Percentiles rank a stretch among this genome's conserved stretches.
Conservation (phyloP, 1,139 yeast genomes). For the Citeromyces hawaiiensis region DNA sequence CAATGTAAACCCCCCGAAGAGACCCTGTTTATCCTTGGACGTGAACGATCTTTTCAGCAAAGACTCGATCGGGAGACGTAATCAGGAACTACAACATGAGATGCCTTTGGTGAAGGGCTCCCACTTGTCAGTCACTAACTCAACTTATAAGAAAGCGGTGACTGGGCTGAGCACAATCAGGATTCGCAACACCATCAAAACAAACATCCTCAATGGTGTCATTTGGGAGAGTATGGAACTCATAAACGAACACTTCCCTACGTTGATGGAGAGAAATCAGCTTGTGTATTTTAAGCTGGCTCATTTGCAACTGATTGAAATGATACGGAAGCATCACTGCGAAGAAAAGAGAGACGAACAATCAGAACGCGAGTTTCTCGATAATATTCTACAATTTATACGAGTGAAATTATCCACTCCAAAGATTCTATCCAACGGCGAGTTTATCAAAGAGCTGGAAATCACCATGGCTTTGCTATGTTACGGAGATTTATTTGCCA, state of each 20-base stretch:
- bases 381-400: slow-evolving; percentile 45
- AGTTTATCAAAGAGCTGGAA: slow-evolving; percentile 49
- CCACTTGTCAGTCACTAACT: slow-evolving; percentile 1
- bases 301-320: slow-evolving; percentile 48
- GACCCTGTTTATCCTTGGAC: neutral
- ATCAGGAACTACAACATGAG: slow-evolving; percentile 2
- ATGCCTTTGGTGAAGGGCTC: slow-evolving; percentile 3
- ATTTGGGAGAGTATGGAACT: slow-evolving; percentile 31
- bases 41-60: neutral
- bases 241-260: slow-evolving; percentile 36
- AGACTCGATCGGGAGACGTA: neutral
- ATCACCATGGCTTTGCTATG: slow-evolving; percentile 58
- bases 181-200: slow-evolving; percentile 33
- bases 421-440: slow-evolving; percentile 38
- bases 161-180: slow-evolving; percentile 34
- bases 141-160: slow-evolving; percentile 9
- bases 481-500: slow-evolving; percentile 18
- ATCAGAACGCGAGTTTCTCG: slow-evolving; percentile 34
- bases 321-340: slow-evolving; percentile 34
- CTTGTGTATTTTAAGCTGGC: slow-evolving; percentile 50
- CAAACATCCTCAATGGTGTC: slow-evolving; percentile 32
- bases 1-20: neutral
- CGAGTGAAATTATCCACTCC: slow-evolving; percentile 39
- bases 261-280: slow-evolving; percentile 38
- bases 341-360: slow-evolving; percentile 12